Conservation (phyloP, 2,329 filamentous ascomycete genomes). For the Cercospora beticola region DNA sequence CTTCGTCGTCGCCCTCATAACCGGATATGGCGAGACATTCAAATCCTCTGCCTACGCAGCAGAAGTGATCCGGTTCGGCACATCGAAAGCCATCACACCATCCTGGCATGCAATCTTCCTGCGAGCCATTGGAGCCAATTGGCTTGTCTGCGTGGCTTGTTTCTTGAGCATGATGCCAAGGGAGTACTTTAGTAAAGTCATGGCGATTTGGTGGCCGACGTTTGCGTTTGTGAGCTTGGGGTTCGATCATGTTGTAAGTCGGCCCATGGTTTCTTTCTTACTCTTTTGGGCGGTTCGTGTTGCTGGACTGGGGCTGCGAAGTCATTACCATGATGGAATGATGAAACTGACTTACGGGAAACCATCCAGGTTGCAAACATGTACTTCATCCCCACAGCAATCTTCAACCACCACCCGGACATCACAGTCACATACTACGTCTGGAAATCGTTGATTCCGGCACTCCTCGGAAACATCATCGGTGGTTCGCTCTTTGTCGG, state of each 20-base stretch:
- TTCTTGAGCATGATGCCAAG: constrained; percentile 51
- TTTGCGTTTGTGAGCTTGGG: constrained; percentile 26
- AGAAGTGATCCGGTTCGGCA: constrained; percentile 49
- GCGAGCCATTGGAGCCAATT: constrained; percentile 55
- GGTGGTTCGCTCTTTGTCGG: constrained; percentile 56
- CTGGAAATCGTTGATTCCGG: constrained; percentile 58
- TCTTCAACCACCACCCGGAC: constrained; percentile 48
- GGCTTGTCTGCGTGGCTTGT: constrained; percentile 57
- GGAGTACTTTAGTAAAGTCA: constrained; percentile 55
- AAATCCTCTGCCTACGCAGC: constrained; percentile 43
- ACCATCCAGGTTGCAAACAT: constrained; percentile 6
- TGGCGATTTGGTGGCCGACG: constrained; percentile 51
- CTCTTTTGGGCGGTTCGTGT: background rate
- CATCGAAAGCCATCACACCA: constrained; percentile 51
- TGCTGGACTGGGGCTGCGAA: too few species aligned
- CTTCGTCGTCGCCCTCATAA: constrained; percentile 36
- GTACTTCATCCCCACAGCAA: constrained; percentile 46
- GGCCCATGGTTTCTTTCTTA: too few species aligned
- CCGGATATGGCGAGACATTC: constrained; percentile 35
- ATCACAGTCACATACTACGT: constrained; percentile 55
- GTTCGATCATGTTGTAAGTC: constrained; percentile 58
- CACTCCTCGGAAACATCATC: constrained; percentile 54
- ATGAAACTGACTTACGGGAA: background rate
- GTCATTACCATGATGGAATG: constrained; percentile 1
- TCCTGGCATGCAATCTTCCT: constrained; percentile 56